Evolutionary conservation across 306 rosid species (phyloP).

Genomic region (Gastrolobium villosum): DNA sequence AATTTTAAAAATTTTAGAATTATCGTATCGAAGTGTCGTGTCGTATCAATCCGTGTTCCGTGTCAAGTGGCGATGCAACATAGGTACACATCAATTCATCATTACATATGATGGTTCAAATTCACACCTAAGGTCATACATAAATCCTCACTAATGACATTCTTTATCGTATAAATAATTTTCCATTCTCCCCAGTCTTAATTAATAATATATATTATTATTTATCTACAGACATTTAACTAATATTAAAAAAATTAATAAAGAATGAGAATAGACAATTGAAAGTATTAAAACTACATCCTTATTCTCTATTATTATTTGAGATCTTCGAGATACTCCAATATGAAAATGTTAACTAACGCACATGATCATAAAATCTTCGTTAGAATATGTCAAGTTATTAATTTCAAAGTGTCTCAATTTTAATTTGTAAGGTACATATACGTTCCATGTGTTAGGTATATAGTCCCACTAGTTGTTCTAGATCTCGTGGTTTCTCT

Average conservation of each 20-base stretch:
- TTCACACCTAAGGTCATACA: no score
- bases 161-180: not conserved
- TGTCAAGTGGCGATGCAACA: no score
- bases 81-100: no score
- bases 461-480: not conserved
- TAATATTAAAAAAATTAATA: not conserved
- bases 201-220: not conserved
- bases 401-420: not conserved
- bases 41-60: no score
- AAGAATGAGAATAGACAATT: not conserved
- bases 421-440: not conserved
- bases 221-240: not conserved
- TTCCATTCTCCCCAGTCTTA: not conserved
- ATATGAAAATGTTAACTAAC: not conserved
- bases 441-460: constrained; percentile 14
- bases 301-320: not conserved
- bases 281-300: not conserved
- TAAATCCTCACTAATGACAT: no score
- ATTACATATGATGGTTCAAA: no score
- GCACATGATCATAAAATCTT: not conserved
- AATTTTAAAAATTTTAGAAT: no score
- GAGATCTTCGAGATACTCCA: not conserved
- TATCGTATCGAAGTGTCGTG: no score
- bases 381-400: not conserved
- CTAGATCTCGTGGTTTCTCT: not conserved